Base-by-base conservation (phyloP, 1,284 basidiomycete genomes). In the Athelia sp. region DNA sequence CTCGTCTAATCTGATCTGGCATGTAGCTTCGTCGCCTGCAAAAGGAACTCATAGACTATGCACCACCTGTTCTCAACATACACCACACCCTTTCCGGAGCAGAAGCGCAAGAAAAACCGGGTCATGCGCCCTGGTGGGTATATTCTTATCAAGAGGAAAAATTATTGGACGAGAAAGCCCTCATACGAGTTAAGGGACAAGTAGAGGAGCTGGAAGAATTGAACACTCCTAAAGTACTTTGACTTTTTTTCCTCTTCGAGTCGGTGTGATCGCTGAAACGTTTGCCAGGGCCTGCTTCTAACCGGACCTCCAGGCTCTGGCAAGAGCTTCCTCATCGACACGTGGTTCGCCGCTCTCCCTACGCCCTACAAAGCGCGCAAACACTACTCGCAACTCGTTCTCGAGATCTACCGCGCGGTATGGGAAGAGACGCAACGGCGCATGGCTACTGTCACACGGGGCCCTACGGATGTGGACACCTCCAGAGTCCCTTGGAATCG, bases 301-400 rank as follows among this genome's bases (percentile, higher is more conserved):
- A 82, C 86, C 51, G 87, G 88, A 4, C 84, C 88, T 14, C 87
- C 90, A 0, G 87, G 89, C 14, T 85, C 81, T 1, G 89, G 88
- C 36, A 92, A 91, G 63, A 81, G 78, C 38, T 76, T 89, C 54
- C 65, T 88, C 14, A 74, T 87, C 47, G 79, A 87, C 56, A 70
- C 87, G 22, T 86, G 86, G 73, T 83, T 77, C 61, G 69, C 78
- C 34, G 68, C 76, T 4, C 58, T 87, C 0, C 81, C 81, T 0
- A 80, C 80, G 0, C 71, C 69, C 1, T 74, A 75, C 65, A 87
- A 88, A 62, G 69, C 75, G 2, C 72, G 83, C 17, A 79, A 81
- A 47, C 84, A 87, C 62, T 87, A 87, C 64, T 81, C 77, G 61
- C 74, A 84, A 51, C 79, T 88, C 54, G 76, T 87, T 0, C 73